Evolutionary conservation across 179 eudicot species (phyloP), one percentile per base, ranked within the genome.

Genomic region (Pouteria campechiana): DNA sequence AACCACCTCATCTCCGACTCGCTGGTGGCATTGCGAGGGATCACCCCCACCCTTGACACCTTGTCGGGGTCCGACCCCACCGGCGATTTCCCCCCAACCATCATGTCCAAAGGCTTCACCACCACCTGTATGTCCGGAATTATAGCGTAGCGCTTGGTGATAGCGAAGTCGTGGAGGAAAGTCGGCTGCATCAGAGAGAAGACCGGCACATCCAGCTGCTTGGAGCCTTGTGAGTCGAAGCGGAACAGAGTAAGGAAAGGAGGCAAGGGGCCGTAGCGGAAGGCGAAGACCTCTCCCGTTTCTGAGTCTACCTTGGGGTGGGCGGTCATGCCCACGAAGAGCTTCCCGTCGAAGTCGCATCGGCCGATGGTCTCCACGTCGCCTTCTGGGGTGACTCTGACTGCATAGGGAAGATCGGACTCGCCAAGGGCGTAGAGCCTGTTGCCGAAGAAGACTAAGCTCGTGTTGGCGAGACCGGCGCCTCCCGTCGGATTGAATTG

Each of bases 211-310:
- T 80, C 85, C 0, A 60, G 45, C 4, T 50, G 64, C 31, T 79
- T 79, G 16, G 37, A 44, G 3, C 85, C 82, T 2, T 66, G 44
- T 0, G 62, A 17, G 19, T 69, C 53, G 54, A 83, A 66, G 19
- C 79, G 49, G 52, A 76, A 83, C 32, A 44, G 76, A 7, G 84
- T 79, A 3, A 83, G 47, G 33, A 68, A 75, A 1, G 94, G 94
- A 2, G 73, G 66, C 3, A 69, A 6, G 25, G 71, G 66, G 3
- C 65, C 61, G 29, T 76, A 73, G 24, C 76, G 57, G 44, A 74
- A 77, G 6, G 80, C 86, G 41, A 83, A 83, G 7, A 74, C 50
- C 48, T 83, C 94, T 0, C 72, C 74, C 0, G 94, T 74, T 10
- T 64, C 64, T 0, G 53, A 52, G 32, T 84, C 92, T 6, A 54